phyloP scores from a whole-genome alignment of 78 protist species.

The Monosiga brevicollis region DNA sequence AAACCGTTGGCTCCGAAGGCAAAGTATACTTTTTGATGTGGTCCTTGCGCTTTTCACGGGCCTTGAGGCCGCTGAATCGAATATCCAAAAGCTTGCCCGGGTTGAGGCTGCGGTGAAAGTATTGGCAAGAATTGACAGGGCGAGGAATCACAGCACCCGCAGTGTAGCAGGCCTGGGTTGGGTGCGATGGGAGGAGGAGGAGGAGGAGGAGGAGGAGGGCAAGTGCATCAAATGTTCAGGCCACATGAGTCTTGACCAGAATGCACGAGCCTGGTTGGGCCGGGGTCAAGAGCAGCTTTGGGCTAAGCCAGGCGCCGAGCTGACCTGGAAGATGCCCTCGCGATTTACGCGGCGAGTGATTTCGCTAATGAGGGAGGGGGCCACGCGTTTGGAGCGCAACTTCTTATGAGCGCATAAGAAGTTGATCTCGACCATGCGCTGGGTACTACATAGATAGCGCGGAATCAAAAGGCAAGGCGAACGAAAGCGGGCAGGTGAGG shows the following conservation, averaged over 20 bases:
- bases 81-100: conserved; percentile 79
- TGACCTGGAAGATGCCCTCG: conserved; percentile 81
- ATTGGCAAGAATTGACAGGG: conserved; percentile 68
- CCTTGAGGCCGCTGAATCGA: conserved; percentile 58
- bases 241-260: too few species aligned
- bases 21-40: conserved; percentile 49
- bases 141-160: conserved; percentile 83
- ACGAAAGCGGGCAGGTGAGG: not conserved
- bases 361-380: conserved; percentile 96
- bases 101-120: conserved; percentile 89
- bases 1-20: conserved; percentile 18
- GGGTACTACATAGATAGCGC: not conserved
- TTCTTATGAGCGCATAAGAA: conserved; percentile 95
- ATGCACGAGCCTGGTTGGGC: too few species aligned
- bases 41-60: conserved; percentile 54
- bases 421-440: conserved; percentile 85
- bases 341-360: conserved; percentile 90
- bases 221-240: too few species aligned
- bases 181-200: too few species aligned
- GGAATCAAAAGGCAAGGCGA: too few species aligned
- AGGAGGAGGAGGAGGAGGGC: too few species aligned
- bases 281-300: too few species aligned
- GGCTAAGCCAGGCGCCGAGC: too few species aligned
- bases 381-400: conserved; percentile 80
- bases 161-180: conserved; percentile 87